These are phyloP conservation scores for Xylaria cubensis DNA, from an alignment of 495 filamentous ascomycete genomes.

Conservation along the genomic window DNA sequence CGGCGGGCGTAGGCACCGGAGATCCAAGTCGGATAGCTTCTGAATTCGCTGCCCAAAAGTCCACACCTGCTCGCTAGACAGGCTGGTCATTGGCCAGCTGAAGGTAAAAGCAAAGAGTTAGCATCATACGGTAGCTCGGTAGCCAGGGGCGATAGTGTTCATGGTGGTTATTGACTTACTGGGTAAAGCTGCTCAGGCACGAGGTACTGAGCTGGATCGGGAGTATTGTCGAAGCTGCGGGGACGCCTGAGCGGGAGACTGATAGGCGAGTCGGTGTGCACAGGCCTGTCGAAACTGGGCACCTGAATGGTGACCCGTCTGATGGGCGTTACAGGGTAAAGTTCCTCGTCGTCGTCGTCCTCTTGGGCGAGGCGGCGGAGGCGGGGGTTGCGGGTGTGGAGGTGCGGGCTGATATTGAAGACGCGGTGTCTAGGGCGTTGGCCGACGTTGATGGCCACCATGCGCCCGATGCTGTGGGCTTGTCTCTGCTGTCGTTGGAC, in stretches of 20 bases:
- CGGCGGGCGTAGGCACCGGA: background rate
- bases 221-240: background rate
- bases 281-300: background rate
- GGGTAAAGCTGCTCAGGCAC: background rate
- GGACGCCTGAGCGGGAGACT: background rate
- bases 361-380: background rate
- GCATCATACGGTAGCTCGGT: background rate
- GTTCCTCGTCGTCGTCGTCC: background rate
- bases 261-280: background rate
- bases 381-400: background rate
- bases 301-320: constrained; percentile 17
- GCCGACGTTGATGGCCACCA: background rate
- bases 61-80: constrained; percentile 26
- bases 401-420: background rate
- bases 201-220: background rate
- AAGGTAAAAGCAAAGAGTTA: constrained; percentile 13
- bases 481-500: background rate
- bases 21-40: constrained; percentile 5
- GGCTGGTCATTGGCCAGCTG: constrained; percentile 24
- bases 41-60: constrained; percentile 11
- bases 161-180: constrained; percentile 9
- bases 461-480: background rate
- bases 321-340: background rate
- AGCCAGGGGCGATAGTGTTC: background rate
- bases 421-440: background rate